Conservation (phyloP, 768 basidiomycete genomes). For the Trametes villosa region DNA sequence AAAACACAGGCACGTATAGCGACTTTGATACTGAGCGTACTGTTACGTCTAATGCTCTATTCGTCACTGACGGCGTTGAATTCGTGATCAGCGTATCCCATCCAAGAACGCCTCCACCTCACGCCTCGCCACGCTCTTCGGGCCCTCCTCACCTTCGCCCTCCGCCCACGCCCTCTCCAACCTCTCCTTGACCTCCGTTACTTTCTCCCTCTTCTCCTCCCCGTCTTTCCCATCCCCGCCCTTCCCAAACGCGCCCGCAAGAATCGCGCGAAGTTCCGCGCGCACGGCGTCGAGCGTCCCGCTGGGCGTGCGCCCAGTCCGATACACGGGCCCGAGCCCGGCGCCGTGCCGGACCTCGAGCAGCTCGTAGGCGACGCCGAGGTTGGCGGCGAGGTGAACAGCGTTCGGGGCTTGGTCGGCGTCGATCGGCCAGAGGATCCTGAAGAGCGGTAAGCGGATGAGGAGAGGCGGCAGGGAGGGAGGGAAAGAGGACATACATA, state of each 20-base stretch:
- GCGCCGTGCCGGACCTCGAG: conserved; percentile 30
- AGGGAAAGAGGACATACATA: not conserved
- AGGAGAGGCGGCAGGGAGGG: too few relatives aligned
- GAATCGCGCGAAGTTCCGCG: conserved; percentile 23
- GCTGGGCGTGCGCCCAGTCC: conserved; percentile 19
- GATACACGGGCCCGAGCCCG: conserved; percentile 9
- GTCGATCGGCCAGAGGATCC: conserved; percentile 28
- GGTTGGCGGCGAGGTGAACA: conserved; percentile 25
- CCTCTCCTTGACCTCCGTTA: conserved; percentile 9
- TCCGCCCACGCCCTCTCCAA: conserved; percentile 13
- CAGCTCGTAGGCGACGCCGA: conserved; percentile 33
- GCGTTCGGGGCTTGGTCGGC: conserved; percentile 32
- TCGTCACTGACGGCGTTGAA: not conserved
- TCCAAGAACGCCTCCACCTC: conserved; percentile 10
- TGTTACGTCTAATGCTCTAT: too few relatives aligned
- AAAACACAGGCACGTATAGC: too few relatives aligned
- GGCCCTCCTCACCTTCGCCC: not conserved
- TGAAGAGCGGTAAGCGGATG: too few relatives aligned
- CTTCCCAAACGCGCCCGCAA: conserved; percentile 26
- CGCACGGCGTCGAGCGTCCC: conserved; percentile 30
- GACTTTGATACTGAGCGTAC: too few relatives aligned
- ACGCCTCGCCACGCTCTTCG: not conserved
- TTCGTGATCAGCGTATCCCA: too few relatives aligned
- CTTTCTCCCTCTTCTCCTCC: conserved; percentile 28
- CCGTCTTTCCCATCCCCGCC: too few relatives aligned